phyloP scores from a whole-genome alignment of 805 yeast species.

The Starmerella floricola region DNA sequence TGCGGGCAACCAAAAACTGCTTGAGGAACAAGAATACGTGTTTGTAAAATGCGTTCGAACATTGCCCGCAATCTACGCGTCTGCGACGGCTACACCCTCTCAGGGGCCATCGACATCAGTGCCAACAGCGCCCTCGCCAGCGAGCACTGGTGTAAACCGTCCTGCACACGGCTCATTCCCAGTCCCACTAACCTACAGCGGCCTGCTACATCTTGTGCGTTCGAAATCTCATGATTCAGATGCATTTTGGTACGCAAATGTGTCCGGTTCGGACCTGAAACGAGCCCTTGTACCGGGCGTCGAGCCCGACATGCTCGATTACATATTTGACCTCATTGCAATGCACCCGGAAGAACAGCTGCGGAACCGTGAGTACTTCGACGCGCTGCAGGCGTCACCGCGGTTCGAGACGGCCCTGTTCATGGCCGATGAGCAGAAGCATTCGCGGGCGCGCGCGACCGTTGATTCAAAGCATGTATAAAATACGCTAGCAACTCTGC shows the following conservation, averaged over 20 bases:
- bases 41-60: slow-evolving; percentile 7
- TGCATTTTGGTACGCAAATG: slow-evolving; percentile 16
- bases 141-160: no score
- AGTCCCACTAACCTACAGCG: slow-evolving; percentile 19
- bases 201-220: slow-evolving; percentile 17
- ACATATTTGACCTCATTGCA: slow-evolving; percentile 12
- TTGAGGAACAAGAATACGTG: slow-evolving; percentile 7
- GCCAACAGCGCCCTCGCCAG: no score
- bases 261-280: slow-evolving; percentile 13
- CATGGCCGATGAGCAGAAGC: slow-evolving; percentile 14
- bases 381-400: slow-evolving; percentile 15
- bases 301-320: slow-evolving; percentile 23
- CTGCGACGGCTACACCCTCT: background rate
- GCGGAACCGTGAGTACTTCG: slow-evolving; percentile 12
- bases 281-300: slow-evolving; percentile 20
- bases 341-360: slow-evolving; percentile 8
- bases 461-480: no score
- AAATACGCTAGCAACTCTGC: background rate
- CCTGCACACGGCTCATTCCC: background rate
- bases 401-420: slow-evolving; percentile 19
- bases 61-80: slow-evolving; percentile 10
- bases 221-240: slow-evolving; percentile 7
- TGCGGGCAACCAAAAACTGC: slow-evolving; percentile 17
- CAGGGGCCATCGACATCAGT: background rate
- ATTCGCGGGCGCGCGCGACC: background rate